phyloP scores from a whole-genome alignment of 1,284 basidiomycete species.

The Pseudozyma sp. region DNA sequence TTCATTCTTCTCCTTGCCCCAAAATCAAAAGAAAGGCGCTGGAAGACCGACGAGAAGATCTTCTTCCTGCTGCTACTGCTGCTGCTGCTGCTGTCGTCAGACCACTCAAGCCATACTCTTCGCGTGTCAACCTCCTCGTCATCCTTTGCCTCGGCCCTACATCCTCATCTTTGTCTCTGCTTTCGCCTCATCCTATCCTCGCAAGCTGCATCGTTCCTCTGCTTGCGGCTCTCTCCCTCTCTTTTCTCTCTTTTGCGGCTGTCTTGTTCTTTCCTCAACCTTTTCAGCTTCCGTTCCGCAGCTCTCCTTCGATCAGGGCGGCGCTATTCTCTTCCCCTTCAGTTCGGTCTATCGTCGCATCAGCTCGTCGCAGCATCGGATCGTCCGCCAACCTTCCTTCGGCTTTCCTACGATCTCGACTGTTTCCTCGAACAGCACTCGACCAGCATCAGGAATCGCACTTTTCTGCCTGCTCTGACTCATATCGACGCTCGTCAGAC shows the following conservation, averaged over 20 bases:
- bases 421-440: background rate
- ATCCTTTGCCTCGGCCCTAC: background rate
- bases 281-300: too few species aligned
- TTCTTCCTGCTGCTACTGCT: background rate
- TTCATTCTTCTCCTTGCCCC: background rate
- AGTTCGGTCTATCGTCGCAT: background rate
- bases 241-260: background rate
- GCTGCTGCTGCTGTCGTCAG: conserved; percentile 2
- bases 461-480: background rate
- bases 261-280: too few species aligned
- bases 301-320: too few species aligned
- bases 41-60: conserved; percentile 3
- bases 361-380: background rate
- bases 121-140: conserved; percentile 10
- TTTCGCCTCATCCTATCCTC: background rate
- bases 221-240: background rate
- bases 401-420: background rate
- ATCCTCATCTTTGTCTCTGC: background rate
- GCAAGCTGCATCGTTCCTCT: background rate
- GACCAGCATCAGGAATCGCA: too few species aligned
- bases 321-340: too few species aligned
- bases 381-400: background rate
- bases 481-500: background rate
- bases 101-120: conserved; percentile 1
- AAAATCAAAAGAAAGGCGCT: background rate